A percentile compares a stretch with the other conserved stretches of the same genome.
phyloP scores from a whole-genome alignment of 176 grass and related monocot genomes.

The Zea luxurians region DNA sequence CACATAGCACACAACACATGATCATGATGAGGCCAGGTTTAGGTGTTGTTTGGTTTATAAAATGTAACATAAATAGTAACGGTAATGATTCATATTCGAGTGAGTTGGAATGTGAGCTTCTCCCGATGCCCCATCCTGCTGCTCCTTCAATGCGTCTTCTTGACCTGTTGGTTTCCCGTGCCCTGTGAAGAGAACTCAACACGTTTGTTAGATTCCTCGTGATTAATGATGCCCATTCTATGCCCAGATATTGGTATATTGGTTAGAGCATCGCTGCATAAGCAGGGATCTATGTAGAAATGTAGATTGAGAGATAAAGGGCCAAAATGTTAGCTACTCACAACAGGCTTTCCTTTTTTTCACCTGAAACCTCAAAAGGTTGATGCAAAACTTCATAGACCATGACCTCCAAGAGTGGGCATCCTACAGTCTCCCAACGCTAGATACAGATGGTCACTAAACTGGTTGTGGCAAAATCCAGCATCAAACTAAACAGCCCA shows the following conservation, averaged over 20 bases:
- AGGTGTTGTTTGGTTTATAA: too few species aligned
- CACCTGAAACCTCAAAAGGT: background rate
- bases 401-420: background rate
- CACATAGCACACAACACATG: too few species aligned
- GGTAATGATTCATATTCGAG: too few species aligned
- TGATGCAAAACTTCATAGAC: background rate
- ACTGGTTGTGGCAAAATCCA: background rate
- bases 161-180: background rate
- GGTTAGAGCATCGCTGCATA: background rate
- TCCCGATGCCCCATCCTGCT: background rate
- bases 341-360: background rate
- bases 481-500: background rate
- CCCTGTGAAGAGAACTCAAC: background rate
- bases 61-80: too few species aligned
- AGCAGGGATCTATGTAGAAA: background rate
- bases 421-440: background rate
- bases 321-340: background rate
- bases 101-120: background rate
- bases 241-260: background rate
- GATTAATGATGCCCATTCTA: background rate
- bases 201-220: slow-evolving; percentile 22
- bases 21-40: background rate
- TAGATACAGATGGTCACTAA: background rate
- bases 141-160: background rate
- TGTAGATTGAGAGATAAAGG: background rate